Evolutionary conservation across 2,329 filamentous ascomycete genomes (phyloP), one percentile per base, ranked within the genome.

Genomic region (Trichoderma endophyticum): DNA sequence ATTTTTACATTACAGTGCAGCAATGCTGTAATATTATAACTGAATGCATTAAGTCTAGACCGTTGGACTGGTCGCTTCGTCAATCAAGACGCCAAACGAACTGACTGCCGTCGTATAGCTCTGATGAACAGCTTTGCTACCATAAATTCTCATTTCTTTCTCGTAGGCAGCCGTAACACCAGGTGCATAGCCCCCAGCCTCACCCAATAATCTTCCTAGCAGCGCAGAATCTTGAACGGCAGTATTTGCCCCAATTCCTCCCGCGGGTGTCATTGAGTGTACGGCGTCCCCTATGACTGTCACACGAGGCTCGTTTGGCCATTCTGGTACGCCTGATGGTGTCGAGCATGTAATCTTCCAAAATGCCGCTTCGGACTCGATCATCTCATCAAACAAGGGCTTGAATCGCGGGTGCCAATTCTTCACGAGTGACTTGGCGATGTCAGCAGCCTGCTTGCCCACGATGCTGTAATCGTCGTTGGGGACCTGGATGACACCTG

Each of bases 301-400:
- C 11, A 89, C 87, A 0, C 88, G 83, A 0, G 86, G 83, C 68
- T 89, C 84, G 59, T 88, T 90, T 9, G 80, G 75, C 89, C 89
- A 91, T 59, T 86, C 82, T 0, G 89, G 89, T 0, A 91, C 87
- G 1, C 89, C 88, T 0, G 82, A 82, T 0, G 89, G 89, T 0
- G 83, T 85, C 0, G 88, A 90, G 74, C 88, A 91, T 2, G 89
- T 90, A 62, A 91, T 90, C 75, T 90, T 91, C 88, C 88, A 91
- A 74, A 91, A 91, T 0, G 89, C 89, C 0, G 89, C 86, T 74
- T 91, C 87, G 0, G 79, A 74, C 70, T 85, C 86, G 6, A 81
- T 77, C 86, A 90, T 90, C 43, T 89, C 75, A 6, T 90, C 87
- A 72, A 91, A 86, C 0, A 91, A 78, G 1, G 88, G 84, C 77